These are phyloP conservation scores for Fusarium verrucosum DNA, from an alignment of 2,329 filamentous ascomycete species.

Conservation along the genomic window DNA sequence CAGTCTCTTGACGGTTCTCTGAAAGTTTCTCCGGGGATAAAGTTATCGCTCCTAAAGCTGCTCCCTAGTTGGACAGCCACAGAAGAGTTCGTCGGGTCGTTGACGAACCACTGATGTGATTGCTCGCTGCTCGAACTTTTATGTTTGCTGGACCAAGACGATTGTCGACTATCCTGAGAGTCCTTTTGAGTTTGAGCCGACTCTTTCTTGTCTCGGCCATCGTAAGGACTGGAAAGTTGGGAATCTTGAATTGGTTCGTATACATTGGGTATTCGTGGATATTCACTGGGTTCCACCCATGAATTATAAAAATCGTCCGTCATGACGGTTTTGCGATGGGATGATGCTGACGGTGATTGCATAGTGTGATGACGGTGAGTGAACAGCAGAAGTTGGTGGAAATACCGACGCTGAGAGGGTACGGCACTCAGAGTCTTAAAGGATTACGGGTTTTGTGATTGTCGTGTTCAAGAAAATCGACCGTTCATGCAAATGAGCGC, in stretches of 20 bases:
- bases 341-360: slow-evolving; percentile 21
- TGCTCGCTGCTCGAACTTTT: not conserved
- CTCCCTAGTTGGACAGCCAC: slow-evolving; percentile 18
- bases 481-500: slow-evolving; percentile 22
- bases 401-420: not conserved
- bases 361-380: not conserved
- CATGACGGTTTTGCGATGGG: slow-evolving; percentile 14
- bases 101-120: not conserved
- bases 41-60: slow-evolving; percentile 16
- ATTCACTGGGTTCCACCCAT: slow-evolving; percentile 33
- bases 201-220: slow-evolving; percentile 14
- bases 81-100: slow-evolving; percentile 23
- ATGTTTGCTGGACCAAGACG: not conserved
- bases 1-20: slow-evolving; percentile 1
- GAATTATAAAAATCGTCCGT: slow-evolving; percentile 27
- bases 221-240: slow-evolving; percentile 5
- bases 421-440: slow-evolving; percentile 10
- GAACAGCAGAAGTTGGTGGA: not conserved
- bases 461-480: slow-evolving; percentile 1
- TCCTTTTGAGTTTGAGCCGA: not conserved
- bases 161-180: slow-evolving; percentile 2
- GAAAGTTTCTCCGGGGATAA: not conserved
- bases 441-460: not conserved
- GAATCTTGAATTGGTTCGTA: slow-evolving; percentile 34
- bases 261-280: slow-evolving; percentile 36